Evolutionary conservation across 768 basidiomycete species (phyloP).

Genomic region (Serendipita sp.): DNA sequence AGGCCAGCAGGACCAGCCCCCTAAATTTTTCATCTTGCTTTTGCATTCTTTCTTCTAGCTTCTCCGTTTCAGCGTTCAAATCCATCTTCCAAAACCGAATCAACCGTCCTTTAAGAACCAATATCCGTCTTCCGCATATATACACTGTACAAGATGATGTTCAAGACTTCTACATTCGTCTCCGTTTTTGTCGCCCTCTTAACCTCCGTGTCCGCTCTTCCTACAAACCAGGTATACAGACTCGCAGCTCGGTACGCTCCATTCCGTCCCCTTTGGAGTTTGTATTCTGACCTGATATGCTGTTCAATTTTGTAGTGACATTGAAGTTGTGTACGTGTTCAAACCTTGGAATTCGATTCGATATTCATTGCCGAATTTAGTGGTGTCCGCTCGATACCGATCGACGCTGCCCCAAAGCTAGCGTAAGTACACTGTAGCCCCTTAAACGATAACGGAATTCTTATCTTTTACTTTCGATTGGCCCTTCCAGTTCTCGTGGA

Average conservation of each 20-base stretch:
- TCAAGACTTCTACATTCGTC: background rate
- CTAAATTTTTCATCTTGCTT: background rate
- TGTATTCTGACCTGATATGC: background rate
- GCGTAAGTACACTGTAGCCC: background rate
- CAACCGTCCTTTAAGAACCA: too few relatives aligned
- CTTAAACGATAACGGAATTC: background rate
- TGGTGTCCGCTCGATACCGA: background rate
- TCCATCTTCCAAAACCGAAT: background rate
- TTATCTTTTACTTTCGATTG: background rate
- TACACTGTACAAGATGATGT: background rate
- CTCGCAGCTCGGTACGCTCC: background rate
- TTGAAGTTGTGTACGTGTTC: background rate
- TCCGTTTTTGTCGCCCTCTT: background rate
- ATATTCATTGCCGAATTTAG: background rate
- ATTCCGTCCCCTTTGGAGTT: background rate
- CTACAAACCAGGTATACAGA: background rate
- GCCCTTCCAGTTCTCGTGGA: background rate
- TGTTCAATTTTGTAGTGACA: background rate
- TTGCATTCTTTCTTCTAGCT: too few relatives aligned
- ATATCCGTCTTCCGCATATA: too few relatives aligned
- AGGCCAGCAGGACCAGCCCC: constrained; percentile 1
- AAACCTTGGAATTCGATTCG: background rate
- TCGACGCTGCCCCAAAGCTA: background rate
- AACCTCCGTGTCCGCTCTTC: background rate
- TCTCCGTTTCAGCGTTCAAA: too few relatives aligned